Conservation (phyloP, 805 yeast genomes). For the Phaffomyces thermotolerans region DNA sequence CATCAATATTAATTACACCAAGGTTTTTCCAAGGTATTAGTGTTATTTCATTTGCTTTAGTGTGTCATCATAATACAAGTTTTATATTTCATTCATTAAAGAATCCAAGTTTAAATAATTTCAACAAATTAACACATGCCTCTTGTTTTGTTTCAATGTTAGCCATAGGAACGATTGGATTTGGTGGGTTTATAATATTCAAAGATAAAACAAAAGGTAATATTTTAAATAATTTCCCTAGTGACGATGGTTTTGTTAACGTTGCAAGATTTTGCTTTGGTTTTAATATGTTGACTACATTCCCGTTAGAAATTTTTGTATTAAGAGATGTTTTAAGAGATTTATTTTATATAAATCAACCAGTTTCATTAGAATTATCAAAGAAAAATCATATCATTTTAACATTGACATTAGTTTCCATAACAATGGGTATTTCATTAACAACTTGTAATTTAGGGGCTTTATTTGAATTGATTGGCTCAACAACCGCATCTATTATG, state of each 20-base stretch:
- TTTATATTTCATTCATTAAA: constrained; percentile 81
- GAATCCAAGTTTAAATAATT: constrained; percentile 68
- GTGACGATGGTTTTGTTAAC: constrained; percentile 66
- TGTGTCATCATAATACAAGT: constrained; percentile 91
- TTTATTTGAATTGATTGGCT: constrained; percentile 82
- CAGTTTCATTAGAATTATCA: constrained; percentile 35
- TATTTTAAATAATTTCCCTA: constrained; percentile 77
- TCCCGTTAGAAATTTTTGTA: constrained; percentile 86
- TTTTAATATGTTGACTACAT: constrained; percentile 84
- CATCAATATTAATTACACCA: constrained; percentile 47
- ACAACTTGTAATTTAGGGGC: constrained; percentile 86
- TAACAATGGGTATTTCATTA: constrained; percentile 70
- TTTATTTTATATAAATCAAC: constrained; percentile 33
- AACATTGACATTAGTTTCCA: constrained; percentile 57
- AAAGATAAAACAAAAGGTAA: constrained; percentile 80
- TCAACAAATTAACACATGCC: constrained; percentile 71
- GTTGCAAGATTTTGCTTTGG: constrained; percentile 90
- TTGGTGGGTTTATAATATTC: constrained; percentile 70
- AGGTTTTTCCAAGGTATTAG: constrained; percentile 83
- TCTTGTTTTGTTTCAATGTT: constrained; percentile 77
- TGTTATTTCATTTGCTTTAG: constrained; percentile 92
- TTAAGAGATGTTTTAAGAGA: constrained; percentile 82
- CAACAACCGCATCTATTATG: constrained; percentile 86
- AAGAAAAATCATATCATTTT: constrained; percentile 48
- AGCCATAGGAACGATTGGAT: constrained; percentile 71